A percentile compares a stretch with the other conserved stretches of the same genome.
Conservation (phyloP, 1,284 basidiomycete genomes). For the Pseudozyma flocculosa region DNA sequence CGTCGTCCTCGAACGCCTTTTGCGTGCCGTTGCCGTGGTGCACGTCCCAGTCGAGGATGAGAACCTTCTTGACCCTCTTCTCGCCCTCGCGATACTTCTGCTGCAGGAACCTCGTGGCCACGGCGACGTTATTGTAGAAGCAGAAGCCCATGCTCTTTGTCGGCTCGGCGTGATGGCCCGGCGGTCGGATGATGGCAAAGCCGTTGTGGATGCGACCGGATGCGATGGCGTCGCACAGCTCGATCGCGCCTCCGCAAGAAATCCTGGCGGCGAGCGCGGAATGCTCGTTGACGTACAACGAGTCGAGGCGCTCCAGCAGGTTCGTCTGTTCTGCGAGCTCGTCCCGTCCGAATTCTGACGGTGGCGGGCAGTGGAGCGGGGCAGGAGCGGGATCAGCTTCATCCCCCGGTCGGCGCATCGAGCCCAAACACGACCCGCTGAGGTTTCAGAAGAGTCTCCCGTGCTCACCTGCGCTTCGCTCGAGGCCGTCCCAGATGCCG, state of each 20-base stretch:
- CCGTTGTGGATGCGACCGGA: conserved; percentile 77
- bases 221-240: conserved; percentile 84
- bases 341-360: conserved; percentile 32
- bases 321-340: conserved; percentile 64
- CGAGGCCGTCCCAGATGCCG: conserved; percentile 86
- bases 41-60: conserved; percentile 98
- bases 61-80: conserved; percentile 65
- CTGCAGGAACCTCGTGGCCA: conserved; percentile 67
- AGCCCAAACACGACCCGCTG: too few species aligned
- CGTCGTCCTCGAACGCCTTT: conserved; percentile 87
- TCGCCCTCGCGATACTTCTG: conserved; percentile 69
- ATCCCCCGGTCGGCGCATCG: too few species aligned
- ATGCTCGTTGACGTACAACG: conserved; percentile 84
- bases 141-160: conserved; percentile 98
- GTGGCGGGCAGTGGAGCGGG: background rate
- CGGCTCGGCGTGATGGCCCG: conserved; percentile 97
- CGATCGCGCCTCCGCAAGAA: conserved; percentile 91
- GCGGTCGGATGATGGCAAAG: conserved; percentile 93
- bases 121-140: conserved; percentile 97
- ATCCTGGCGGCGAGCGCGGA: conserved; percentile 82
- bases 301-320: conserved; percentile 71
- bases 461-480: conserved; percentile 71
- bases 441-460: too few species aligned
- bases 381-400: conserved; percentile 5
- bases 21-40: conserved; percentile 99